A percentile compares a stretch with the other conserved stretches of the same genome.
Evolutionary conservation across 306 rosid species (phyloP).

Genomic region (Gleditsia sinensis): DNA sequence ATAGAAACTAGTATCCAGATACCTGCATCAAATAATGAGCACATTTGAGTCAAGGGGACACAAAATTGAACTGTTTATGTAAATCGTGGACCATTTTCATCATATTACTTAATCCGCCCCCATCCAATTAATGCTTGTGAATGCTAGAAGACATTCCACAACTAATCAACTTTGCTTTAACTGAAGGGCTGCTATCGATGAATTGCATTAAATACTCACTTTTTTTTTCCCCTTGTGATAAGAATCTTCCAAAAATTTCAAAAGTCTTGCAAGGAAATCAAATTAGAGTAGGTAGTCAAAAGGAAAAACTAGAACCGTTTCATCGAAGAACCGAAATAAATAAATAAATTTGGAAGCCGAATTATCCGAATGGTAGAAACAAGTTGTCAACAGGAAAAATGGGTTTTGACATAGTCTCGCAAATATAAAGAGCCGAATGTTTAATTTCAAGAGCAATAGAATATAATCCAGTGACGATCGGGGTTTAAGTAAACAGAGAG

Average conservation of each 20-base stretch:
- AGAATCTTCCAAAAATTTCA: constrained; percentile 7
- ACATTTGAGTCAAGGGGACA: constrained; percentile 16
- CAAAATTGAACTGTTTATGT: background rate
- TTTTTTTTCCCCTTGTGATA: background rate
- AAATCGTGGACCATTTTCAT: background rate
- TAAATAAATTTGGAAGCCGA: background rate
- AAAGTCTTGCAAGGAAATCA: constrained; percentile 2
- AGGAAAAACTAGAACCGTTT: constrained; percentile 10
- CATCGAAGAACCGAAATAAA: constrained; percentile 14
- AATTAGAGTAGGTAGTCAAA: constrained; percentile 15
- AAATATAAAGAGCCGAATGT: background rate
- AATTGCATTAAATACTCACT: constrained; percentile 3
- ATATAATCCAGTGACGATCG: constrained; percentile 20
- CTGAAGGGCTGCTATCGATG: background rate
- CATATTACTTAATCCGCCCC: background rate
- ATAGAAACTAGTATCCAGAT: constrained; percentile 36
- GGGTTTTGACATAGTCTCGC: constrained; percentile 14
- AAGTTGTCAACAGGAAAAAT: background rate
- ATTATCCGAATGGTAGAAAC: background rate
- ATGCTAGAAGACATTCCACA: background rate
- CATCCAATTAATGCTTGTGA: background rate
- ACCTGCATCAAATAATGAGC: constrained; percentile 47
- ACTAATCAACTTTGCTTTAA: background rate
- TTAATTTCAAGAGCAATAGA: constrained; percentile 7
- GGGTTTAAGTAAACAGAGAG: constrained; percentile 22